A percentile compares a stretch with the other conserved stretches of the same genome.
These are phyloP conservation scores for Ophiostoma sp. DNA, from an alignment of 2,329 filamentous ascomycete genomes.

Conservation along the genomic window DNA sequence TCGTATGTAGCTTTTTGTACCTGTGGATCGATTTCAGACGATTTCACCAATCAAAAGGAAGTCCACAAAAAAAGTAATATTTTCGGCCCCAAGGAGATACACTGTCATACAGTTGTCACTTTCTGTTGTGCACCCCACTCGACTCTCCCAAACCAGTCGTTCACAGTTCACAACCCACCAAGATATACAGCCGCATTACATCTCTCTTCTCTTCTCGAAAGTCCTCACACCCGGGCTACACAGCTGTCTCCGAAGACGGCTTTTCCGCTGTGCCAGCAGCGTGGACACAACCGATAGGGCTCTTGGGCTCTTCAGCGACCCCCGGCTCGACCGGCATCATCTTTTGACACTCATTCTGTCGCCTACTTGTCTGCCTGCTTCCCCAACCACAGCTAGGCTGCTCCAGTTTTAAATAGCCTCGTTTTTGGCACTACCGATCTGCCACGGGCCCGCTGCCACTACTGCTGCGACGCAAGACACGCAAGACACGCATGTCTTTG, in stretches of 20 bases:
- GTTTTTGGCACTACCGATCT: conserved; percentile 16
- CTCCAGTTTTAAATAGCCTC: conserved; percentile 23
- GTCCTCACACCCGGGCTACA: not conserved
- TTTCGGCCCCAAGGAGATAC: too few species aligned
- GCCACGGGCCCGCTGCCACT: not conserved
- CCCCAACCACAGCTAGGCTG: conserved; percentile 16
- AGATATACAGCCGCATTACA: not conserved
- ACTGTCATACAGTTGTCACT: not conserved
- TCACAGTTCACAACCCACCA: not conserved
- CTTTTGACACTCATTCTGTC: not conserved
- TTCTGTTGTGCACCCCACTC: not conserved
- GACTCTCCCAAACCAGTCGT: not conserved
- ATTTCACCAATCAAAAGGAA: too few species aligned
- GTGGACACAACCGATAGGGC: not conserved
- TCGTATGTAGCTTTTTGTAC: too few species aligned
- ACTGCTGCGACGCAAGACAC: conserved; percentile 9
- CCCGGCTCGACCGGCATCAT: conserved; percentile 8
- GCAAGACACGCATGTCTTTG: not conserved
- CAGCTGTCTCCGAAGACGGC: not conserved
- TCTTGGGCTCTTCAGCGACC: not conserved
- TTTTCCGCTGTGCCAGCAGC: not conserved
- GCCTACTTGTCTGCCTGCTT: not conserved
- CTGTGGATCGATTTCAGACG: too few species aligned
- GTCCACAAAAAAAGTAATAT: too few species aligned
- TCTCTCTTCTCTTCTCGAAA: not conserved